Conservation (phyloP, 331 rosid genomes). For the Quercus lobata region DNA sequence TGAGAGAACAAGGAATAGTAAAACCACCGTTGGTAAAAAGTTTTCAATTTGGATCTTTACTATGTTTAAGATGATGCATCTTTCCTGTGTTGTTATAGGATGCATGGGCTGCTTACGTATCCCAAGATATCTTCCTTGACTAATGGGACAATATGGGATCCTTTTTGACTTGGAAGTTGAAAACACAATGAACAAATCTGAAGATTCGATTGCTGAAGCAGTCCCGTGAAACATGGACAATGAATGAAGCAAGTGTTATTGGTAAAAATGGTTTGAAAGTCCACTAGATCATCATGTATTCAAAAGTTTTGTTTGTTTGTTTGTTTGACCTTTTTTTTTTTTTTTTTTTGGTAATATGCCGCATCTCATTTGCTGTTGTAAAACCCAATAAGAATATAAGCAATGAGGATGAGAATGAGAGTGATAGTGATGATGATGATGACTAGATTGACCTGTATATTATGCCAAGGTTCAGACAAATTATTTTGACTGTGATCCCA, state of each 20-base stretch:
- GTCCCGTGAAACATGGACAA: neutral
- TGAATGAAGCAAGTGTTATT: neutral
- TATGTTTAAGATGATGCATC: neutral
- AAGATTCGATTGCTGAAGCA: neutral
- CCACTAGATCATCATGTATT: neutral
- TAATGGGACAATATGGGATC: conserved; percentile 6
- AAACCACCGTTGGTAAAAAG: neutral
- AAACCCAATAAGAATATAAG: neutral
- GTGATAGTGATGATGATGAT: neutral
- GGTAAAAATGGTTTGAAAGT: neutral
- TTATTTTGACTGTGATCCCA: too few relatives aligned
- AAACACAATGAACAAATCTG: neutral
- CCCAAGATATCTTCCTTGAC: conserved; percentile 58
- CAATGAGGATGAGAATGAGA: neutral
- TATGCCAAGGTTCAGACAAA: neutral
- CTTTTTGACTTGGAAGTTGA: neutral
- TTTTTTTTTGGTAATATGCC: neutral
- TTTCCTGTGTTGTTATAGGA: conserved; percentile 44
- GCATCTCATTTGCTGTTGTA: neutral
- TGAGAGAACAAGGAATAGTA: neutral
- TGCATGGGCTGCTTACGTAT: conserved; percentile 81
- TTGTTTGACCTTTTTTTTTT: neutral
- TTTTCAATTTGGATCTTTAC: neutral
- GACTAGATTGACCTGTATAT: neutral
- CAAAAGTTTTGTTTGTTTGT: neutral